A percentile compares a stretch with the other conserved stretches of the same genome.
Evolutionary conservation across 495 filamentous ascomycete genomes (phyloP).

Genomic region (Haplographium delicatum): DNA sequence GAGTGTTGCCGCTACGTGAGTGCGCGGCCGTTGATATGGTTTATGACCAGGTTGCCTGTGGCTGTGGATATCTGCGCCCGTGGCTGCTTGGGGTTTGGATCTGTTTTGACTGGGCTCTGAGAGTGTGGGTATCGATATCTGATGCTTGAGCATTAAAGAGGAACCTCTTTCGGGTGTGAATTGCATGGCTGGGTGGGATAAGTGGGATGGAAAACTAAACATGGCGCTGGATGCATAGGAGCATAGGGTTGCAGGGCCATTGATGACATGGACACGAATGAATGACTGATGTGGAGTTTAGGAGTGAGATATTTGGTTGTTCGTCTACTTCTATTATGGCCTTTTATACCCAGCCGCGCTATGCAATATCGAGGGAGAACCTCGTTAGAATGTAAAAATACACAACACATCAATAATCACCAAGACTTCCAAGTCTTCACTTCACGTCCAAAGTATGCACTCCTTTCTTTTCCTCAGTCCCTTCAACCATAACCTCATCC

Average conservation of each 20-base stretch:
- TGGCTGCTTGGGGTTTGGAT: too few species aligned
- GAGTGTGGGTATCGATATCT: too few species aligned
- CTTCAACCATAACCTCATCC: slow-evolving; percentile 24
- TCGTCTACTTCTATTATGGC: not conserved
- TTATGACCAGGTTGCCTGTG: not conserved
- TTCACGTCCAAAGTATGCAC: slow-evolving; percentile 14
- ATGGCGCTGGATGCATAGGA: too few species aligned
- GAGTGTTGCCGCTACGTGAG: slow-evolving; percentile 49
- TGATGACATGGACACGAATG: not conserved
- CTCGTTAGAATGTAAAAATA: not conserved
- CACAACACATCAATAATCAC: not conserved
- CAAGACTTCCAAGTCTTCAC: slow-evolving; percentile 6
- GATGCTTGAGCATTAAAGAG: not conserved
- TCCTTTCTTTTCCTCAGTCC: slow-evolving; percentile 5
- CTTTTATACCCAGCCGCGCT: not conserved
- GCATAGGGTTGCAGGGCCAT: not conserved
- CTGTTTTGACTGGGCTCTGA: too few species aligned
- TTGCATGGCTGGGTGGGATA: too few species aligned
- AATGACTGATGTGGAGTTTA: not conserved
- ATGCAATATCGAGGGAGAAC: not conserved
- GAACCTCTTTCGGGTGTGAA: too few species aligned
- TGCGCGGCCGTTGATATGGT: not conserved
- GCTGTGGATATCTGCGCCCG: too few species aligned
- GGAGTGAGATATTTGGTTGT: not conserved
- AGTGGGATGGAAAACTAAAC: too few species aligned